Evolutionary conservation across 805 yeast species (phyloP).

Genomic region (Pichia gijzeniarum): DNA sequence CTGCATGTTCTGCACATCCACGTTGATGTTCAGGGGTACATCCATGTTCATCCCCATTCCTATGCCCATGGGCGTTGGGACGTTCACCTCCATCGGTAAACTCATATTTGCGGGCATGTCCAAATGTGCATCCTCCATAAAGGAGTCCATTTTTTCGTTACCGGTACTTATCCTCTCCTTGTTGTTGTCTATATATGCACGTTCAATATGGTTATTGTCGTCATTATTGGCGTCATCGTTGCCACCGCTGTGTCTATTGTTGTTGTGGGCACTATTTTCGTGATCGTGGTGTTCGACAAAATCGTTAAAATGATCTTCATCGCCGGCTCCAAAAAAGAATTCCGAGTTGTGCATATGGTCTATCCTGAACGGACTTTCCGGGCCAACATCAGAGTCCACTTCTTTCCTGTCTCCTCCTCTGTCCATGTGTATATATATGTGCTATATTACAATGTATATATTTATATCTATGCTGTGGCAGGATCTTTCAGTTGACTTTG

Average conservation of each 20-base stretch:
- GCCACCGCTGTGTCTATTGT: not conserved
- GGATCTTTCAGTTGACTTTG: too few relatives aligned
- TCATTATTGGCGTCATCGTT: not conserved
- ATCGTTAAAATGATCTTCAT: conserved; percentile 2
- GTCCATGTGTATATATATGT: not conserved
- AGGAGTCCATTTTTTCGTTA: not conserved
- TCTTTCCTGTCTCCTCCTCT: not conserved
- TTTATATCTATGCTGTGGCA: too few relatives aligned
- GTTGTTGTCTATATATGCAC: too few relatives aligned
- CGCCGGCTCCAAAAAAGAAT: conserved; percentile 2
- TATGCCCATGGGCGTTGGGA: not conserved
- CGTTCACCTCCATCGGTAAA: too few relatives aligned
- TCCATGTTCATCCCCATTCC: not conserved
- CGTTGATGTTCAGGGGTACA: not conserved
- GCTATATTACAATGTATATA: too few relatives aligned
- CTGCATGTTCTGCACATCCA: not conserved
- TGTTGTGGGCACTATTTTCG: not conserved
- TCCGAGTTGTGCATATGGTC: conserved; percentile 1
- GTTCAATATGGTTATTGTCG: not conserved
- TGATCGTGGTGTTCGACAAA: not conserved
- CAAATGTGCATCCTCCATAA: not conserved
- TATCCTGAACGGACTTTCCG: not conserved
- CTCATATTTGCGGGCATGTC: not conserved
- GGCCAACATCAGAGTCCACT: not conserved
- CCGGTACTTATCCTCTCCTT: not conserved